Conservation (phyloP, 345 rosid species). For the Acer saccharum region DNA sequence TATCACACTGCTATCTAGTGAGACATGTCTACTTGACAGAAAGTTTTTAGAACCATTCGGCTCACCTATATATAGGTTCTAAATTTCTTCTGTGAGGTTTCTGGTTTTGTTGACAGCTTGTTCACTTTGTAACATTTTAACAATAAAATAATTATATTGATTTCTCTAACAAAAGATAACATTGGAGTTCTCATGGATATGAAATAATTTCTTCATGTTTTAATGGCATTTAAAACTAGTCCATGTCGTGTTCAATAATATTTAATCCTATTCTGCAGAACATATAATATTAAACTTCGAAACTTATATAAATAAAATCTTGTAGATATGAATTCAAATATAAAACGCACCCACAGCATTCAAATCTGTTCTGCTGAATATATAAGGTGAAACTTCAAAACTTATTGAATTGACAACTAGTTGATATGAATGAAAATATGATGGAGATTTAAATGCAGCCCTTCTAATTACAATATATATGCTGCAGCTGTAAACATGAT, state of each 20-base stretch:
- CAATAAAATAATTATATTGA: too few relatives aligned
- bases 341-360: not conserved
- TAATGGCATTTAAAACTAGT: not conserved
- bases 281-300: not conserved
- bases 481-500: too few relatives aligned
- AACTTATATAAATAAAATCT: not conserved
- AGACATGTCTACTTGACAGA: not conserved
- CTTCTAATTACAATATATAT: too few relatives aligned
- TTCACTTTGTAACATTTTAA: too few relatives aligned
- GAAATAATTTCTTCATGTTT: not conserved
- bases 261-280: not conserved
- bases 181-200: not conserved
- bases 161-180: not conserved
- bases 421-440: too few relatives aligned
- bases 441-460: too few relatives aligned
- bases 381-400: too few relatives aligned
- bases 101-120: too few relatives aligned
- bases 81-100: not conserved
- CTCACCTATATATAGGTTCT: not conserved
- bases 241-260: not conserved
- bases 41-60: not conserved
- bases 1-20: not conserved
- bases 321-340: not conserved
- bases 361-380: too few relatives aligned
- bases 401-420: too few relatives aligned